Evolutionary conservation across 2,329 filamentous ascomycete species (phyloP), one percentile per base, ranked within the genome.

Genomic region (Hypoxylon sp.): DNA sequence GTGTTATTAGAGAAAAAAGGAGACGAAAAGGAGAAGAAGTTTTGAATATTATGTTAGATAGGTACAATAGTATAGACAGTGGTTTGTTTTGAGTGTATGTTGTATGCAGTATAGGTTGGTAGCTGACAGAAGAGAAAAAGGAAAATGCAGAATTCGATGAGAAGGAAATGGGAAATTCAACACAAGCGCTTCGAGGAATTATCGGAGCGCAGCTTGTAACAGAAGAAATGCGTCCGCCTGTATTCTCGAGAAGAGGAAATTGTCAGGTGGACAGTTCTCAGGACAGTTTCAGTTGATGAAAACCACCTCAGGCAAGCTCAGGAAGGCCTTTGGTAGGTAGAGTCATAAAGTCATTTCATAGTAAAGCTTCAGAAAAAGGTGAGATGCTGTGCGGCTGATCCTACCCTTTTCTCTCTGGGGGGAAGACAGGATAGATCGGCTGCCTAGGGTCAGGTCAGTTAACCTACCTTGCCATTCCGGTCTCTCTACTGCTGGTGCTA

Each of bases 241-340:
- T 46, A 50, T 43, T 48, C 30, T 50, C 38, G 21, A 46, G n/a
- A 32, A 52, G 41, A 32, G 35, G 31, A 40, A 50, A 38, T 36
- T 34, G 63, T 69, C 67, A 69, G 66, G 66, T 67, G 67, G 64
- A 62, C 53, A 60, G 62, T 61, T 60, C 67, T 63, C 55, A 64
- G 55, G 67, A 67, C 58, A 47, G 29, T 48, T 38, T 43, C 50
- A 41, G 27, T 47, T 55, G 49, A 37, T 20, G n/a, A 30, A 29
- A 50, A 51, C 40, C 41, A 37, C 50, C 54, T 52, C 48, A 57
- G 29, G 44, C 55, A 56, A 51, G 56, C 53, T 45, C 45, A 37
- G 47, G 26, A 44, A 46, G 56, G 60, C 59, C 53, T 45, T 47
- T 40, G 47, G 26, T 46, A 46, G 56, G 60, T 58, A 63, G 57